phyloP scores from a whole-genome alignment of 257 asterid genomes.

The Dorcoceras hygrometricum region DNA sequence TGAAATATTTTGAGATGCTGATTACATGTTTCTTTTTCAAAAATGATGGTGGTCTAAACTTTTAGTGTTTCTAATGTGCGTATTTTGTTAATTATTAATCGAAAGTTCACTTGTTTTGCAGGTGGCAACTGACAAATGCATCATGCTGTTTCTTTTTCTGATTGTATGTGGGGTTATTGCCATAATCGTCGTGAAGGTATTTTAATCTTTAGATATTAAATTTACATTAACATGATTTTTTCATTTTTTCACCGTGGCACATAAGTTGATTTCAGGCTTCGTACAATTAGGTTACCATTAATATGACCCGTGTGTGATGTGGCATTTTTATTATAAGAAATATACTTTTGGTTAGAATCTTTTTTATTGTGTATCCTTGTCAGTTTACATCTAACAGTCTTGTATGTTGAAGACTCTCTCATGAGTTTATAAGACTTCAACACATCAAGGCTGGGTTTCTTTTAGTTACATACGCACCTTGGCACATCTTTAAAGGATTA shows the following conservation, averaged over 20 bases:
- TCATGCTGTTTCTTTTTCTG: conserved; percentile 85
- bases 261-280: neutral
- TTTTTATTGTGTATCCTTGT: neutral
- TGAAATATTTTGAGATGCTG: neutral
- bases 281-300: neutral
- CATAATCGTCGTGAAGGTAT: conserved; percentile 84
- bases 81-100: conserved; percentile 15
- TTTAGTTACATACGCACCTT: neutral
- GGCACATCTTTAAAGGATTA: neutral
- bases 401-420: neutral
- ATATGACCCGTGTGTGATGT: neutral
- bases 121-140: conserved; percentile 97
- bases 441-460: neutral
- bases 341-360: neutral
- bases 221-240: neutral
- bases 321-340: neutral
- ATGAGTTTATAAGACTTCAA: neutral
- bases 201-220: conserved; percentile 10
- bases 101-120: conserved; percentile 35
- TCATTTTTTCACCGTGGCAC: conserved; percentile 8
- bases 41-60: conserved; percentile 6
- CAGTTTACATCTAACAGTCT: neutral
- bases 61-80: neutral
- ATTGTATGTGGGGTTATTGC: conserved; percentile 86
- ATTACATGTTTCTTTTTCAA: neutral